phyloP scores from a whole-genome alignment of 2,329 filamentous ascomycete species.

The Aspergillus luchuensis region DNA sequence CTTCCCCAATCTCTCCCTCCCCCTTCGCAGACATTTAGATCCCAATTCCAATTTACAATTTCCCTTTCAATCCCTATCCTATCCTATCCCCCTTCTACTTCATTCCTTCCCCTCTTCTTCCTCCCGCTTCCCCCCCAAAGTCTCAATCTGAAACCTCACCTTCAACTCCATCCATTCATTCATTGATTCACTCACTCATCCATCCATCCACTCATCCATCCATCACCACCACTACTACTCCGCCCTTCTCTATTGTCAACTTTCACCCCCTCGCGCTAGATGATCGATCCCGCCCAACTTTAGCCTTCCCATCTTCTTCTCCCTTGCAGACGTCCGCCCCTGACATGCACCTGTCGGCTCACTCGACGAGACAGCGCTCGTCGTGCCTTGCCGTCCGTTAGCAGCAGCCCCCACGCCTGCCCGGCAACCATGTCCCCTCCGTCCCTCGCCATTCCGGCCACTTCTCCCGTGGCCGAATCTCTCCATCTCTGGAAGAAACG shows the following conservation, averaged over 20 bases:
- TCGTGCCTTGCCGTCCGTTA: conserved; percentile 20
- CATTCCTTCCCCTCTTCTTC: too few species aligned
- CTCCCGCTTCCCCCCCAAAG: too few species aligned
- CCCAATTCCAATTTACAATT: too few species aligned
- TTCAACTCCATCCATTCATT: neutral
- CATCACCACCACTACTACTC: neutral
- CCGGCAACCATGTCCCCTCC: conserved; percentile 20
- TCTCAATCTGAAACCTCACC: neutral
- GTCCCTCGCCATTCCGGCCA: conserved; percentile 14
- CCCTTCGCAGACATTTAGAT: too few species aligned
- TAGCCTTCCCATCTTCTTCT: conserved; percentile 1
- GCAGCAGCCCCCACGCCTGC: conserved; percentile 12
- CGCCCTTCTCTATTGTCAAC: neutral
- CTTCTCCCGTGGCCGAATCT: conserved; percentile 13
- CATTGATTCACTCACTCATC: too few species aligned
- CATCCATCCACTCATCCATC: too few species aligned
- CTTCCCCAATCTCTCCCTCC: too few species aligned
- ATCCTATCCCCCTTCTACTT: too few species aligned
- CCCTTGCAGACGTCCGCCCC: conserved; percentile 14
- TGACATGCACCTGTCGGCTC: conserved; percentile 26
- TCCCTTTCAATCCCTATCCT: too few species aligned
- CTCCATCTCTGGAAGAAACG: conserved; percentile 29
- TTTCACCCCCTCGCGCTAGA: conserved; percentile 7
- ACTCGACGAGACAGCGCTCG: conserved; percentile 23
- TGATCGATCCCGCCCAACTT: conserved; percentile 4